Evolutionary conservation across 768 basidiomycete species (phyloP), one percentile per base, ranked within the genome.

Genomic region (Tricholoma furcatifolium): DNA sequence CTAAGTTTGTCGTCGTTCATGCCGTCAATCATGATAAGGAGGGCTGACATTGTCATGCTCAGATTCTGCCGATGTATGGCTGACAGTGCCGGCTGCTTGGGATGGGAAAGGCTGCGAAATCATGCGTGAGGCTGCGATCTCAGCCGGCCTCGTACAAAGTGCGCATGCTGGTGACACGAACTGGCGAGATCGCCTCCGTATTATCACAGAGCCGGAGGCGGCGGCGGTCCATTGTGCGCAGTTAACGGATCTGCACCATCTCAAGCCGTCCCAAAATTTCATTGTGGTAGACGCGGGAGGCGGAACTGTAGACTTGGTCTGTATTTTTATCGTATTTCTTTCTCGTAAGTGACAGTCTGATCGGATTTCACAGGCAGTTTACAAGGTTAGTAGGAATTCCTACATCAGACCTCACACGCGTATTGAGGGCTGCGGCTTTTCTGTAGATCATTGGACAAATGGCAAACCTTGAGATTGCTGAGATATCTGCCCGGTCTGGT

Each of bases 211-310:
- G 53, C 80, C 81, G 5, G 92, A 93, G 68, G 92, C 93, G 1
- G 92, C 91, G n/a, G 93, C 93, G 7, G 88, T 93, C 8, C 92
- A 95, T 55, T 93, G 91, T 54, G 90, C 88, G 2, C 83, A 87
- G 54, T 74, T 94, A 47, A 89, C 88, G 27, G 83, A 88, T 54
- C 73, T 94, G 2, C 89, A 93, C 67, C 84, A 85, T 58, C 72
- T 94, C 49, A 84, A 81, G 46, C 80, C 89, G 0, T 87, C 85
- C 18, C 91, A 94, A 63, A 91, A 84, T 57, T 94, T 94, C 65
- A 85, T 94, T 67, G 88, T 95, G n/a, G 91, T 88, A 63, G 93
- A 95, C 68, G 91, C 91, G 17, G 92, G 89, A 63, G 90, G 91
- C 64, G 90, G 89, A 63, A 90, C 87, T 10, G 85, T 88, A 43